Evolutionary conservation across 768 basidiomycete genomes (phyloP).

Genomic region (Lentinus brumalis): DNA sequence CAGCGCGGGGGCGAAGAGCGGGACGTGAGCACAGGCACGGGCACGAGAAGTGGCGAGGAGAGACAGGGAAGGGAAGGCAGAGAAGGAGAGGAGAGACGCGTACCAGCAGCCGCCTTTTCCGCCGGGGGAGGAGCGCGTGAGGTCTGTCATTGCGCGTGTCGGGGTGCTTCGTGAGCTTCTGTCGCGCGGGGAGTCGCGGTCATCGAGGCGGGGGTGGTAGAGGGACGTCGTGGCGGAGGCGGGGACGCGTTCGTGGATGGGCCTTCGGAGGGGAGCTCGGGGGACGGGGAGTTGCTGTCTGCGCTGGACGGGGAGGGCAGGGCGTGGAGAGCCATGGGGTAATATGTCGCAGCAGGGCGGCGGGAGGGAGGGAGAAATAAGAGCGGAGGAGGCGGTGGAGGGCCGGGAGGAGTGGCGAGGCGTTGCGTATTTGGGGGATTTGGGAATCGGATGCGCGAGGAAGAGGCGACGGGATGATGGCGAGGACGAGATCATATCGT

Average conservation of each 20-base stretch:
- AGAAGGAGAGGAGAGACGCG: conserved; percentile 32
- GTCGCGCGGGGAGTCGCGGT: conserved; percentile 20
- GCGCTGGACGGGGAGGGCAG: conserved; percentile 20
- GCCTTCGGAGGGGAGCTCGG: conserved; percentile 21
- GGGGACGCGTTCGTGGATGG: conserved; percentile 23
- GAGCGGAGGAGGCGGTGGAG: conserved; percentile 21
- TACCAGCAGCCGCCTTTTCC: conserved; percentile 83
- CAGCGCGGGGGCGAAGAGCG: conserved; percentile 2
- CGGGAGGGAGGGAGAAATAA: conserved; percentile 4
- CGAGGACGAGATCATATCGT: conserved; percentile 20
- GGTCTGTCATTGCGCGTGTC: conserved; percentile 42
- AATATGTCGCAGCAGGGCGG: conserved; percentile 1
- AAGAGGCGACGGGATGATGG: conserved; percentile 28
- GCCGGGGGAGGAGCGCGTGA: conserved; percentile 43
- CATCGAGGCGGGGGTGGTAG: conserved; percentile 21
- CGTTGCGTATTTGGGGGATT: conserved; percentile 21
- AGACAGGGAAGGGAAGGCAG: conserved; percentile 2
- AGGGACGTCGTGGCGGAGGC: conserved; percentile 20
- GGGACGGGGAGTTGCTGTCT: conserved; percentile 24
- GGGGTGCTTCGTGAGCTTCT: conserved; percentile 45
- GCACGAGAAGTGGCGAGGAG: conserved; percentile 1
- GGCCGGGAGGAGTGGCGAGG: conserved; percentile 24
- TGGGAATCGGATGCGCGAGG: conserved; percentile 17
- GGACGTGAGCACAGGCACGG: neutral
- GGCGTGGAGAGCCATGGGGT: conserved; percentile 19